Evolutionary conservation across 2,329 filamentous ascomycete genomes (phyloP), one percentile per base, ranked within the genome.

Genomic region (Aspergillus spinulosporus): DNA sequence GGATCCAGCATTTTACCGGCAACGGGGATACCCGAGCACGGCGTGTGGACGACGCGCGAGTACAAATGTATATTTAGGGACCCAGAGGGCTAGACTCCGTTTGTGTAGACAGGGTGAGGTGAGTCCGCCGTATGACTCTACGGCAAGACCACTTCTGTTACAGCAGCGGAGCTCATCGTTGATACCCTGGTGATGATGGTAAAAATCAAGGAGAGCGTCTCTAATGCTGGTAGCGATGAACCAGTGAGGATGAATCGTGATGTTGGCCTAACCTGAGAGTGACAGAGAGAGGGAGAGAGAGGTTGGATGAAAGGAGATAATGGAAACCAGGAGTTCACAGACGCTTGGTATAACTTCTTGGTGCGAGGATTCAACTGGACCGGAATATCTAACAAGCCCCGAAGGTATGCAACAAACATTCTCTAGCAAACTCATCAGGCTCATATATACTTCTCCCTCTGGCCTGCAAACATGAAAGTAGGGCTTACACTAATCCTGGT

Each of bases 81-180:
- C 32, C 31, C 32, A 47, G 14, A 34, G 5, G 44, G 44, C 9
- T 66, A 9, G 64, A 64, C 28, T 40, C 65, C 3, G 62, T 66
- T 11, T 63, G 64, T 0, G 62, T 62, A 1, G 64, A 65, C 48
- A 56, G 64, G 5, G 63, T 67, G 78, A 79, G 60, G 79, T 81
- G 63, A 82, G 86, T 5, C 86, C 64, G 3, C 57, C 63, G n/a
- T 64, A 64, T 40, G 63, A 65, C 40, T 52, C 54, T 1, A 49
- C 43, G 1, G 59, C 76, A 85, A 84, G 43, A 66, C 64, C 8
- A 70, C 66, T 2, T 64, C 64, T 2, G 55, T 70, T 12, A 66
- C 67, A 2, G 68, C 66, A 3, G 66, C 66, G n/a, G 66, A 69
- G 56, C 56, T 1, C 1, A 59, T 69, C 8, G 59, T 69, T 21